phyloP scores from a whole-genome alignment of 192 early-diverging fungal genomes.

The Dimargaris xerosporica region DNA sequence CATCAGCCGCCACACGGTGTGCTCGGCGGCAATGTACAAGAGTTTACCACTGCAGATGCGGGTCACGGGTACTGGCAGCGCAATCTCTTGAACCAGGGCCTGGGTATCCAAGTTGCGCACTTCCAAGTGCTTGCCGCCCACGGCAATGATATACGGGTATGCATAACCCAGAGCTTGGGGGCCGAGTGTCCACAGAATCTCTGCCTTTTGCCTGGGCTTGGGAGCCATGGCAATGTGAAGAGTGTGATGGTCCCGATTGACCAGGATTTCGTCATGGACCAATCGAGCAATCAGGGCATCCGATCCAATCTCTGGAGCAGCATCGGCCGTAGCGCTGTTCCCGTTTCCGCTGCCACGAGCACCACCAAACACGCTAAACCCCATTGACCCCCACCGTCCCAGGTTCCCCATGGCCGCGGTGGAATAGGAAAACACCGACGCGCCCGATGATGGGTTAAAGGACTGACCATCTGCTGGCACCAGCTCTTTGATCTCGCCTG shows the following conservation, averaged over 20 bases:
- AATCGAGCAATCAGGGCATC: conserved; percentile 37
- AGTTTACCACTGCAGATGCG: conserved; percentile 56
- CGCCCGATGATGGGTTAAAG: conserved; percentile 23
- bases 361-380: not conserved
- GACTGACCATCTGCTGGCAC: conserved; percentile 28
- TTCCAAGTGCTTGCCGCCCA: conserved; percentile 54
- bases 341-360: not conserved
- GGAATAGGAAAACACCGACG: conserved; percentile 3
- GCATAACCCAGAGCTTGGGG: conserved; percentile 48
- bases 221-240: conserved; percentile 29
- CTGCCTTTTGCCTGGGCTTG: conserved; percentile 36
- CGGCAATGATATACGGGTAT: conserved; percentile 56
- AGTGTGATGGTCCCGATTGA: conserved; percentile 13
- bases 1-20: conserved; percentile 57
- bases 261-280: conserved; percentile 44
- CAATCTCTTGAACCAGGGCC: conserved; percentile 65
- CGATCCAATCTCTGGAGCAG: conserved; percentile 6
- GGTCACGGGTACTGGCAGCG: conserved; percentile 42
- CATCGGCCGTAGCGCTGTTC: not conserved
- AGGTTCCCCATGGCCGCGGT: not conserved
- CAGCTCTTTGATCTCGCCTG: conserved; percentile 25
- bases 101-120: conserved; percentile 74
- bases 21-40: conserved; percentile 48
- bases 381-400: conserved; percentile 2
- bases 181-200: conserved; percentile 42